Conservation (phyloP, 1,139 yeast genomes). For the Saccharomyces pastorianus region DNA sequence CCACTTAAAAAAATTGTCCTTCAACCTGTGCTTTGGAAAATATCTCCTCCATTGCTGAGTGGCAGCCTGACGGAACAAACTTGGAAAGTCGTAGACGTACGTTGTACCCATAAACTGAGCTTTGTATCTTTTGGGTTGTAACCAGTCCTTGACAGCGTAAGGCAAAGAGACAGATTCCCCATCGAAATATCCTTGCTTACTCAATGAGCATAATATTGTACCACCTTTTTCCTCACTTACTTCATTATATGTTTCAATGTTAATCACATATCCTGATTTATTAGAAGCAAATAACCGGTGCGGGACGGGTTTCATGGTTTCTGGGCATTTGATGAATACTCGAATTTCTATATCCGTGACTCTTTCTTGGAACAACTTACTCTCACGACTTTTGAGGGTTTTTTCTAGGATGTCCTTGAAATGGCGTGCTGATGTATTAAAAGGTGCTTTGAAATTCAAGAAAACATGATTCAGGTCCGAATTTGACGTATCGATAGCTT, state of each 20-base stretch:
- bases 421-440: conserved; percentile 83
- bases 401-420: conserved; percentile 95
- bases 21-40: background rate
- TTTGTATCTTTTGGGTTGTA: too few species aligned
- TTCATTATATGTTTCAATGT: conserved; percentile 86
- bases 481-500: conserved; percentile 83
- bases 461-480: conserved; percentile 92
- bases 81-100: too few species aligned
- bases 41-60: background rate
- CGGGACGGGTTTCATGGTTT: conserved; percentile 81
- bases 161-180: conserved; percentile 70
- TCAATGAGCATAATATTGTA: conserved; percentile 78
- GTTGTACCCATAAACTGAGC: too few species aligned
- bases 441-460: conserved; percentile 87
- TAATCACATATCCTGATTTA: conserved; percentile 91
- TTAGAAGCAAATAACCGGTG: conserved; percentile 89
- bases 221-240: conserved; percentile 82
- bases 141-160: too few species aligned
- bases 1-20: conserved; percentile 51
- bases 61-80: background rate
- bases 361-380: conserved; percentile 90
- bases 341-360: conserved; percentile 94
- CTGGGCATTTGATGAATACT: conserved; percentile 82
- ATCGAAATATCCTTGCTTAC: conserved; percentile 50
- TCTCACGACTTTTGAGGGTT: conserved; percentile 89